A percentile compares a stretch with the other conserved stretches of the same genome.
Evolutionary conservation across 1,284 basidiomycete genomes (phyloP).

Genomic region (Trichosporon sp.): DNA sequence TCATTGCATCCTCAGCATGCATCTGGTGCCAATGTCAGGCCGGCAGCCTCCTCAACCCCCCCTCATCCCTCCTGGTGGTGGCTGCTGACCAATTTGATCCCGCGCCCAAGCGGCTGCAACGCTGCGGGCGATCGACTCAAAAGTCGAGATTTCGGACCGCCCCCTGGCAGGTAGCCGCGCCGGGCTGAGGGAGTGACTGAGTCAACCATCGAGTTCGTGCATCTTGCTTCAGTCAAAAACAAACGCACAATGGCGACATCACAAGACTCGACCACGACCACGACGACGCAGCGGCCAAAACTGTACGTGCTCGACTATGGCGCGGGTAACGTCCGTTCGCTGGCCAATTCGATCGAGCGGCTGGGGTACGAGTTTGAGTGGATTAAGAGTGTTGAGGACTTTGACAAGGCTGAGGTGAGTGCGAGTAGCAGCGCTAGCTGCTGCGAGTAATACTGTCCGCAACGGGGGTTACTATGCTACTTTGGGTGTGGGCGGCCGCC

Average conservation of each 20-base stretch:
- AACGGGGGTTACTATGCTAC: too few species aligned
- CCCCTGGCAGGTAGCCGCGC: background rate
- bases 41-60: too few species aligned
- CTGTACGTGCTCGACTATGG: conserved; percentile 93
- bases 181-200: too few species aligned
- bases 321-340: conserved; percentile 38
- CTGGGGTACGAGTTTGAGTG: conserved; percentile 87
- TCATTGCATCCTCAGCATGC: too few species aligned
- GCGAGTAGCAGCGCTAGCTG: background rate
- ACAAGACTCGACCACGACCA: background rate
- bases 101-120: background rate
- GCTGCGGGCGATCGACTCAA: background rate
- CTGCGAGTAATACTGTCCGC: too few species aligned
- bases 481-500: background rate
- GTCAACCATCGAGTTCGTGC: too few species aligned
- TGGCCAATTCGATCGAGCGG: conserved; percentile 9
- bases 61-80: too few species aligned
- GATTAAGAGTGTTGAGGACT: conserved; percentile 79
- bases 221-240: background rate
- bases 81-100: background rate
- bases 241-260: background rate
- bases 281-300: conserved; percentile 27
- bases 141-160: background rate
- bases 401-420: conserved; percentile 82
- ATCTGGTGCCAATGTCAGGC: too few species aligned